Base-by-base conservation (phyloP, 2,329 filamentous ascomycete species). In the Lithohypha guttulata region DNA sequence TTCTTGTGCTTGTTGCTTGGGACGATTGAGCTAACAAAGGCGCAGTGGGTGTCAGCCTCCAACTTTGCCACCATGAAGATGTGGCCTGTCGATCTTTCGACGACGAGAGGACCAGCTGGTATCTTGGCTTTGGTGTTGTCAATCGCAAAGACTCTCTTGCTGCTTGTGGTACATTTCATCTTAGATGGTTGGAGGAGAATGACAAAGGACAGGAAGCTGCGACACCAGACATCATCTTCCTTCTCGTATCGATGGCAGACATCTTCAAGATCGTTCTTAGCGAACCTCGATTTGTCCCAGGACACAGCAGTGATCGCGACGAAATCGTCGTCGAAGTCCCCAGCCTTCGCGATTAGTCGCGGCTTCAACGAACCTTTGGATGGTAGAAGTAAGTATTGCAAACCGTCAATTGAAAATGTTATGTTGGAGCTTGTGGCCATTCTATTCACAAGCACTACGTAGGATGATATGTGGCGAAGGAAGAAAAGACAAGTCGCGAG, bases 281-380 rank as follows among this genome's bases (percentile, higher is more conserved):
- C 29, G 30, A 48, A 48, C 8, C 14, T 26, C 9, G 41, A 17
- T 17, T 42, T 26, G 14, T 31, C 37, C 41, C 45, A 50, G 23
- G 43, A 28, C n/a, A 50, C 20, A 17, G 37, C 43, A 30, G 47
- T 48, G n/a, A 40, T 33, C 8, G 41, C 40, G n/a, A 47, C 41
- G 14, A 44, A 32, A 32, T 41, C 42, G 31, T 43, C 29, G 11
- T 42, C 36, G 33, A 41, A 44, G 10, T 30, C 32, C 17, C 26
- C 15, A 17, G 42, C 34, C 26, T 32, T 48, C 6, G 26, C 18
- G 19, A 44, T 15, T 4, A 32, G 31, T 11, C 22, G 19, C 20
- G 34, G 17, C 14, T 41, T 33, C 5, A 77, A 55, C 11, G 18
- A 30, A 18, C 19, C 39, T 38, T 41, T 23, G 31, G 34, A 17